Base-by-base conservation (phyloP, 208 protist genomes). In the Crithidia bombi region DNA sequence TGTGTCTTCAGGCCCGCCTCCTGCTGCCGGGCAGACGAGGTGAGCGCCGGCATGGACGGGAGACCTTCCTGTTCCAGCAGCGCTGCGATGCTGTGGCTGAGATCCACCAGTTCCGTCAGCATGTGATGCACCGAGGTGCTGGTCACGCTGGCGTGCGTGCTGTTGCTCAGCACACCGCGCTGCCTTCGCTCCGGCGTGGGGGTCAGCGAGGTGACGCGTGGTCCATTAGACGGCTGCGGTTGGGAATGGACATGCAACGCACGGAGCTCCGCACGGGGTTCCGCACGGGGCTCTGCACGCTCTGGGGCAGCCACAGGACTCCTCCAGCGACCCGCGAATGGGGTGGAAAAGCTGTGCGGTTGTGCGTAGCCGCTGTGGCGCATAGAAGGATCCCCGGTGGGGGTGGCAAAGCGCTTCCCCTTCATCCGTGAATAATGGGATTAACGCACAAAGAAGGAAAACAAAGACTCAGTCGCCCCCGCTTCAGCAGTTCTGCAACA, bases 1-100 rank as follows among this genome's bases (percentile, higher is more conserved):
- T 91, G 82, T 32, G 81, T 82, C 75, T 89, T 90, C 46, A 95
- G 75, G 21, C 61, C 75, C 0, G 71, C 81, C 56, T 89, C 76
- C 54, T 86, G 70, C 41, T 79, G 35, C 39, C 46, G 68, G 11
- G 59, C 75, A 46, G 65, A 38, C 6, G 52, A 39, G 30, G 49
- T 69, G 30, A 65, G 57, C 19, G 54, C 41, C 1, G 28, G 44
- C 15, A 58, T 28, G 14, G 65, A 36, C 6, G 51, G 38, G 38
- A 65, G 5, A 7, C 23, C 26, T 25, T 69, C 75, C 43, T 88
- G 73, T 43, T 87, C 70, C 41, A 93, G 65, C 55, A 89, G 82
- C 1, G 65, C 64, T 0, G 85, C 84, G 28, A 93, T 82, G 71
- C 78, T 75, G 32, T 90, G 78, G 67, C 87, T 93, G 39, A 93